Evolutionary conservation across 2,329 filamentous ascomycete genomes (phyloP), one percentile per base, ranked within the genome.

Genomic region (Neopestalotiopsis rosae): DNA sequence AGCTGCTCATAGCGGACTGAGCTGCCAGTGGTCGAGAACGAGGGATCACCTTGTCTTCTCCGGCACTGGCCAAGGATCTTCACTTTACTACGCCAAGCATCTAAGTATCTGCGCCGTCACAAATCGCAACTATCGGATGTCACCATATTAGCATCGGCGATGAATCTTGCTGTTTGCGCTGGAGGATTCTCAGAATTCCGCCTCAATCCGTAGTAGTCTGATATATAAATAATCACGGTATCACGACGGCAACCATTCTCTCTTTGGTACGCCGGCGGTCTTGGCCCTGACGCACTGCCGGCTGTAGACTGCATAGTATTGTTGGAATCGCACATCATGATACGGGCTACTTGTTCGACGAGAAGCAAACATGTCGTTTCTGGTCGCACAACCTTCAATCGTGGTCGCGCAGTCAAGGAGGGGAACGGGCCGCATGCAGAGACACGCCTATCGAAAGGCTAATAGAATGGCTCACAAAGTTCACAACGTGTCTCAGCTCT

Each of bases 381-480:
- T 17, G 28, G n/a, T 30, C 49, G 30, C 24, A 58, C 32, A 28
- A 34, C 20, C 17, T 34, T 34, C 32, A 14, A 24, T 20, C 64
- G 57, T 42, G 49, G 49, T 58, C 49, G 32, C 64, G 49, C 45
- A 28, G 34, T 17, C 30, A 52, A n/a, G 64, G 30, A 40, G 64
- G 20, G 61, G 38, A 30, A 52, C 45, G 45, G 45, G 45, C 45
- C 45, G 45, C 45, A 20, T 17, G 7, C 45, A n/a, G 45, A 52
- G 45, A 52, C 45, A 52, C 45, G 45, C 45, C 45, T 20, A 52
- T 52, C 45, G 45, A 52, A 52, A 52, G 45, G n/a, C 20, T 52
- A 17, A 20, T n/a, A 9, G 45, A 13, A 52, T 20, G 34, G 34
- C 34, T 38, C 34, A 38, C 45, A 52, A 20, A 52, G 45, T 52